Conservation (phyloP, 1,284 basidiomycete genomes). For the Melampsora larici-populina region DNA sequence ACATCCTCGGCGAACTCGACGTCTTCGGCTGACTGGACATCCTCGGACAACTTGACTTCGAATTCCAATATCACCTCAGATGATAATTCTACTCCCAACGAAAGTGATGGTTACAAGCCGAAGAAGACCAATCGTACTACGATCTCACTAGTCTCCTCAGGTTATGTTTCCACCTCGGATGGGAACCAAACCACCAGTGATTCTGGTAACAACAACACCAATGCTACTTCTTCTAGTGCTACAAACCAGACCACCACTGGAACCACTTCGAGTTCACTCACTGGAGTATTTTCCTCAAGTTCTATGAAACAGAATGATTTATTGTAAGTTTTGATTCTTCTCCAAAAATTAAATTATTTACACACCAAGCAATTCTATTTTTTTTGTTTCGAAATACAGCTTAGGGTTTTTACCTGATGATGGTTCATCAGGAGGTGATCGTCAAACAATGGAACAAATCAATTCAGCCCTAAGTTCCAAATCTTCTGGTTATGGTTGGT, state of each 20-base stretch:
- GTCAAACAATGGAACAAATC: conserved; percentile 50
- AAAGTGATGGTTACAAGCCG: no score
- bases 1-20: no score
- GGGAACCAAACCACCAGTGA: no score
- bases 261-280: background rate
- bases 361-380: background rate
- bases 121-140: no score
- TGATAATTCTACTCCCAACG: background rate
- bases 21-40: no score
- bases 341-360: background rate
- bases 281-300: background rate
- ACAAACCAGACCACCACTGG: background rate
- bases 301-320: background rate
- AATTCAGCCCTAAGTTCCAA: conserved; percentile 47
- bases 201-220: no score
- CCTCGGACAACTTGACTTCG: background rate
- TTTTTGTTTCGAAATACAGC: background rate
- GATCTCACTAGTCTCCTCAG: no score
- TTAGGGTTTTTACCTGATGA: conserved; percentile 39
- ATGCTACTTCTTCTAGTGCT: background rate
- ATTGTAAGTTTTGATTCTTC: background rate
- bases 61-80: background rate
- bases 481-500: conserved; percentile 50
- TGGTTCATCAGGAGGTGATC: conserved; percentile 46
- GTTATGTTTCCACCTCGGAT: no score